These are phyloP conservation scores for Polygonum maritimum DNA, from an alignment of 148 eudicot species.

Conservation along the genomic window DNA sequence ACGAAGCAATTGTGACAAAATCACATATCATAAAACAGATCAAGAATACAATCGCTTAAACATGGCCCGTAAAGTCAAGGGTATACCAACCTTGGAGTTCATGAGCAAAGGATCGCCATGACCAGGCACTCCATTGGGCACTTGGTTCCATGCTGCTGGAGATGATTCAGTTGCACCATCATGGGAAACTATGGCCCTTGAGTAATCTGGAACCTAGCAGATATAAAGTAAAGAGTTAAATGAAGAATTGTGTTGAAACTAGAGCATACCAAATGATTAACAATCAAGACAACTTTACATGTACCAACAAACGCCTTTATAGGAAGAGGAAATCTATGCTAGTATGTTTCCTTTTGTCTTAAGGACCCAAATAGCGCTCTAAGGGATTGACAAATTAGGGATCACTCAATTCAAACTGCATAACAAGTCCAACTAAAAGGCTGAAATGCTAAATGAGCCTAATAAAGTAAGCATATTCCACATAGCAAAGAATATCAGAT, in stretches of 20 bases:
- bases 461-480: neutral
- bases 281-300: neutral
- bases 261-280: neutral
- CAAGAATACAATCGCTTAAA: neutral
- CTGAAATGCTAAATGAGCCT: no score
- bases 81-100: conserved; percentile 26
- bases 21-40: neutral
- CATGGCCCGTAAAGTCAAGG: neutral
- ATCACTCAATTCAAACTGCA: neutral
- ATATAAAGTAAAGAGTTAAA: neutral
- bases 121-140: conserved; percentile 21
- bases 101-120: conserved; percentile 18
- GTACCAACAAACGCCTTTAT: neutral
- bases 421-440: neutral
- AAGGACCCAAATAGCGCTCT: neutral
- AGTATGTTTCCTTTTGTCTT: neutral
- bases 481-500: neutral
- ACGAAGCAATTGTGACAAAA: neutral
- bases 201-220: conserved; percentile 20
- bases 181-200: conserved; percentile 16
- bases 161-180: conserved; percentile 19
- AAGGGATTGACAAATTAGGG: neutral
- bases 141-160: conserved; percentile 13
- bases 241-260: neutral
- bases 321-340: neutral